Percentiles rank a stretch among this genome's conserved stretches.
These are phyloP conservation scores for Fusarium transvaalense DNA, from an alignment of 2,329 filamentous ascomycete species.

Conservation along the genomic window DNA sequence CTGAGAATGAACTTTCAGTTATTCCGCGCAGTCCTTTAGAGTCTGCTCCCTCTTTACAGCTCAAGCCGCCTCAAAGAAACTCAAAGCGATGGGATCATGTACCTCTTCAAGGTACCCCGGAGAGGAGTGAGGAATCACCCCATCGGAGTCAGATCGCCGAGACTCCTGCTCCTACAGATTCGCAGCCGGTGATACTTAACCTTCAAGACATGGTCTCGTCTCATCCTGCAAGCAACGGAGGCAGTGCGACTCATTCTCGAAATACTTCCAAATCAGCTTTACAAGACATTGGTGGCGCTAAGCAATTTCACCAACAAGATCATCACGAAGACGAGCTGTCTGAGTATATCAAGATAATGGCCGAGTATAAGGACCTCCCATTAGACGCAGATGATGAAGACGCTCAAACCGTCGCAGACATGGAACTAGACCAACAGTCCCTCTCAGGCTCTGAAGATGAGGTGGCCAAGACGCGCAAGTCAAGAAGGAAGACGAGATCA, in stretches of 20 bases:
- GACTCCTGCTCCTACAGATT: slow-evolving; percentile 39
- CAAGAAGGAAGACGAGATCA: slow-evolving; percentile 38
- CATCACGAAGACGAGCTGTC: slow-evolving; percentile 68
- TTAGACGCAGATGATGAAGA: slow-evolving; percentile 65
- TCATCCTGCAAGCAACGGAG: neutral
- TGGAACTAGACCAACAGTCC: slow-evolving; percentile 27
- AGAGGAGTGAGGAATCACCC: slow-evolving; percentile 52
- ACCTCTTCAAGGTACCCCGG: slow-evolving; percentile 55
- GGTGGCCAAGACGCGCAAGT: slow-evolving; percentile 30
- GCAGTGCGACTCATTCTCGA: neutral
- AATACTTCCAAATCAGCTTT: neutral
- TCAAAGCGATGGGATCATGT: slow-evolving; percentile 56
- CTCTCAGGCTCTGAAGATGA: slow-evolving; percentile 45
- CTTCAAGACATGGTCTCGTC: slow-evolving; percentile 23
- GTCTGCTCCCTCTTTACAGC: slow-evolving; percentile 57
- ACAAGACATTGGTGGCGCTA: neutral
- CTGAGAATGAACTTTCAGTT: neutral
- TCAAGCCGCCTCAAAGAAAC: slow-evolving; percentile 62
- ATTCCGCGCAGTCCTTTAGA: slow-evolving; percentile 29
- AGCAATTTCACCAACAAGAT: slow-evolving; percentile 1
- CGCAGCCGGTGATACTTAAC: slow-evolving; percentile 48
- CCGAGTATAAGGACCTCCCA: slow-evolving; percentile 70
- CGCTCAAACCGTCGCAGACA: slow-evolving; percentile 45
- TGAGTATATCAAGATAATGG: slow-evolving; percentile 72
- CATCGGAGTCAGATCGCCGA: slow-evolving; percentile 37